Conservation (phyloP, 495 filamentous ascomycete species). For the Xylaria venustula region DNA sequence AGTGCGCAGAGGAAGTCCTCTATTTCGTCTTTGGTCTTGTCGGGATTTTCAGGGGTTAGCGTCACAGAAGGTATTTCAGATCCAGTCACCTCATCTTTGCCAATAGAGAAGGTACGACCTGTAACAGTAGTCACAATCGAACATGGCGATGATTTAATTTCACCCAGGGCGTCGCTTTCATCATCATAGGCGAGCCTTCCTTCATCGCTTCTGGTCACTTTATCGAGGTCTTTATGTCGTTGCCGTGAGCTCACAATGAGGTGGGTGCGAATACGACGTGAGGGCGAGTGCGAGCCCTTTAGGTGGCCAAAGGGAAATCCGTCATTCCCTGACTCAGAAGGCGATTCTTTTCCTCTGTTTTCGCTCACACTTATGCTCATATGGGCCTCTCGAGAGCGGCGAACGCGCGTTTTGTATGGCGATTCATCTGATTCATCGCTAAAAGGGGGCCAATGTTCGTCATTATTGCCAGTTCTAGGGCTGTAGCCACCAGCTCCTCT, state of each 20-base stretch:
- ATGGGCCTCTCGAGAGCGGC: neutral
- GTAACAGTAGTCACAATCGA: neutral
- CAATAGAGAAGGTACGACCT: neutral
- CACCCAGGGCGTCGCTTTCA: neutral
- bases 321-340: constrained; percentile 7
- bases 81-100: neutral
- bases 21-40: neutral
- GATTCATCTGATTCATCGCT: neutral
- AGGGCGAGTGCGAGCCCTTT: neutral
- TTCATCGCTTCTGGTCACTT: neutral
- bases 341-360: neutral
- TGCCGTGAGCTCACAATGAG: neutral
- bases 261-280: neutral
- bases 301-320: neutral
- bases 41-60: neutral
- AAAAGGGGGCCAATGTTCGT: neutral
- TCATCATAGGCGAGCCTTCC: constrained; percentile 28
- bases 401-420: constrained; percentile 1
- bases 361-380: neutral
- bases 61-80: neutral
- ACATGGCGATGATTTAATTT: neutral
- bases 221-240: neutral
- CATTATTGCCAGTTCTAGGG: neutral
- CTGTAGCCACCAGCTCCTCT: neutral
- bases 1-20: constrained; percentile 2